Percentiles rank a stretch among this genome's conserved stretches.
Conservation (phyloP, 2,329 filamentous ascomycete species). For the Cladophialophora yegresii region DNA sequence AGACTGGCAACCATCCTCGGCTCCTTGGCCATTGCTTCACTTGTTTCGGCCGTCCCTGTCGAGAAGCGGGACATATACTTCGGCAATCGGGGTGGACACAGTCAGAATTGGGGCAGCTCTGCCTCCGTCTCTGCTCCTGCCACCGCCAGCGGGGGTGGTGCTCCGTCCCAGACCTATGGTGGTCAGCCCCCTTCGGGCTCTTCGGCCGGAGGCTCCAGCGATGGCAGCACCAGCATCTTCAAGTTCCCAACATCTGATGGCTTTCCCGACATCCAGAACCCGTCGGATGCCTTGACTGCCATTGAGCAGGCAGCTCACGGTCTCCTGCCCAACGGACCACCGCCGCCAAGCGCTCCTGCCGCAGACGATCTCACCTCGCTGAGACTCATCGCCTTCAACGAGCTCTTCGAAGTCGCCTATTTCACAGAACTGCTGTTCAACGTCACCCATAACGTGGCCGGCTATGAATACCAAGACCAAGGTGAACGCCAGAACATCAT, state of each 20-base stretch:
- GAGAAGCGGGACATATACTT: conserved; percentile 24
- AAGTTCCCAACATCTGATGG: conserved; percentile 47
- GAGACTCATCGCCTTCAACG: conserved; percentile 69
- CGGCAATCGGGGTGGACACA: conserved; percentile 14
- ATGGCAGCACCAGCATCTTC: conserved; percentile 25
- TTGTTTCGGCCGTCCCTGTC: conserved; percentile 28
- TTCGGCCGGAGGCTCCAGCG: conserved; percentile 1
- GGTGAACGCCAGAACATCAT: conserved; percentile 48
- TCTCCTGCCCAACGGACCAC: conserved; percentile 60
- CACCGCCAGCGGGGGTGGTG: background rate
- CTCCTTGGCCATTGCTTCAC: conserved; percentile 27
- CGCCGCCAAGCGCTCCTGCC: conserved; percentile 57
- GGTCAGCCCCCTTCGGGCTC: conserved; percentile 7
- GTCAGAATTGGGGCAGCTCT: conserved; percentile 3
- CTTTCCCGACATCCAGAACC: conserved; percentile 60
- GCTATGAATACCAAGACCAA: conserved; percentile 54
- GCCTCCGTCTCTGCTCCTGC: conserved; percentile 5
- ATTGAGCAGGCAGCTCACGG: conserved; percentile 63
- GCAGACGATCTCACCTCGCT: conserved; percentile 55
- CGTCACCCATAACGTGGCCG: conserved; percentile 54
- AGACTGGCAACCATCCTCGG: conserved; percentile 23
- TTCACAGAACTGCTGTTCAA: conserved; percentile 67
- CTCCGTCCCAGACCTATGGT: background rate
- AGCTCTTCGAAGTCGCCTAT: conserved; percentile 71
- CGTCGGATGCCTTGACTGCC: conserved; percentile 50